Percentiles rank a stretch among this genome's conserved stretches.
These are phyloP conservation scores for Candida peoriensis DNA, from an alignment of 805 yeast genomes.

Conservation along the genomic window DNA sequence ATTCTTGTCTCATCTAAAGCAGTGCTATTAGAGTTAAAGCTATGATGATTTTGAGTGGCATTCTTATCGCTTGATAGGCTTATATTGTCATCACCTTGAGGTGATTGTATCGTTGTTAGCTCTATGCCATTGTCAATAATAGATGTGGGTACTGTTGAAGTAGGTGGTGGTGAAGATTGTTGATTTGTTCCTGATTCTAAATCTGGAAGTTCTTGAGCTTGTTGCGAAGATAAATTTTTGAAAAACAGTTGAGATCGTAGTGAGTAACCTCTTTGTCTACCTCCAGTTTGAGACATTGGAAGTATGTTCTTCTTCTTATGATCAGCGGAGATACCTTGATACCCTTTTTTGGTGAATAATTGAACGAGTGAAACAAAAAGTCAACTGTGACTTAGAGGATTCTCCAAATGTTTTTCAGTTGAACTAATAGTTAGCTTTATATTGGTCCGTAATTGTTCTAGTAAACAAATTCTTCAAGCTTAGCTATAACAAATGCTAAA, in stretches of 20 bases:
- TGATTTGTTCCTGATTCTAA: conserved; percentile 29
- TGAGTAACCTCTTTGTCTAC: conserved; percentile 61
- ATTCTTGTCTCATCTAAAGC: conserved; percentile 22
- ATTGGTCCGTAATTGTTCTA: too few species aligned
- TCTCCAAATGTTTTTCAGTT: too few species aligned
- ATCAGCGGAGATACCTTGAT: too few species aligned
- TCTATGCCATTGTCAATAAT: conserved; percentile 6
- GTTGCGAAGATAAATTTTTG: conserved; percentile 24
- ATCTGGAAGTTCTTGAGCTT: conserved; percentile 2
- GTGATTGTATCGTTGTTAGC: conserved; percentile 1
- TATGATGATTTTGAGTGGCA: background rate
- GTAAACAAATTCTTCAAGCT: too few species aligned
- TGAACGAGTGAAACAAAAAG: too few species aligned
- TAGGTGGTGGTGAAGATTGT: conserved; percentile 3
- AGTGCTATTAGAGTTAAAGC: conserved; percentile 4
- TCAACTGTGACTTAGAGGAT: too few species aligned
- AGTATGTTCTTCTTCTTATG: too few species aligned
- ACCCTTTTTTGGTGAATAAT: too few species aligned
- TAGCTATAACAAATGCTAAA: too few species aligned
- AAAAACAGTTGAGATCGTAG: conserved; percentile 61
- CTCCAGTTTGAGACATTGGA: background rate
- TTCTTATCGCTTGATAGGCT: background rate
- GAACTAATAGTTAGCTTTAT: too few species aligned
- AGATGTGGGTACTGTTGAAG: conserved; percentile 6
- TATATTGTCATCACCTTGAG: conserved; percentile 2